Conservation (phyloP, 495 filamentous ascomycete species). For the Neurospora sp. region DNA sequence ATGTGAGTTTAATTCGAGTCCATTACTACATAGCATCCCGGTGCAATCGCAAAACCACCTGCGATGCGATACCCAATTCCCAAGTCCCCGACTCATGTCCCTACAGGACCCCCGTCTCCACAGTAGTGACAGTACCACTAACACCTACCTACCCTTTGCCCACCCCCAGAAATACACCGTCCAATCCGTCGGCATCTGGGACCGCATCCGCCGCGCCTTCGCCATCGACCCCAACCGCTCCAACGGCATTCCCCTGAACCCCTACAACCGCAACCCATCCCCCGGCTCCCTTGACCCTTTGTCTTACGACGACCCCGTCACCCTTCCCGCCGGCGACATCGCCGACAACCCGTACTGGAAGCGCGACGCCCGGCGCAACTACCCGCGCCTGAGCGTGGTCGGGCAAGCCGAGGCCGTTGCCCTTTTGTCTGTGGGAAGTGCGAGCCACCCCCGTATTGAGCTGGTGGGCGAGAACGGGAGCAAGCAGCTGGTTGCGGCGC, state of each 20-base stretch:
- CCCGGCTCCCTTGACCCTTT: slow-evolving; percentile 71
- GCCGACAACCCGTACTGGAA: slow-evolving; percentile 99
- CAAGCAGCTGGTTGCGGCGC: slow-evolving; percentile 71
- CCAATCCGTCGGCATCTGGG: slow-evolving; percentile 84
- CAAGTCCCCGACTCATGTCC: background rate
- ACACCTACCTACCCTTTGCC: no score
- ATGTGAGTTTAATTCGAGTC: slow-evolving; percentile 22
- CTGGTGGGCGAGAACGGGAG: slow-evolving; percentile 74
- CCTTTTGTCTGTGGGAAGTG: slow-evolving; percentile 54
- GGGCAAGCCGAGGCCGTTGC: slow-evolving; percentile 77
- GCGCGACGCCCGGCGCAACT: slow-evolving; percentile 76
- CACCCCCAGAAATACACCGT: slow-evolving; percentile 84
- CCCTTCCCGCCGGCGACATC: slow-evolving; percentile 82
- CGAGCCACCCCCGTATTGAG: slow-evolving; percentile 68
- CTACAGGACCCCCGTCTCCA: background rate
- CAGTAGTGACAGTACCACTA: no score
- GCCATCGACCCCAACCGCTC: slow-evolving; percentile 85
- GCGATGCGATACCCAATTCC: no score
- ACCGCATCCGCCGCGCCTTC: slow-evolving; percentile 63
- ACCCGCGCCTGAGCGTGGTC: slow-evolving; percentile 73
- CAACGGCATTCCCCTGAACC: slow-evolving; percentile 83
- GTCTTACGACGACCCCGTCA: slow-evolving; percentile 81
- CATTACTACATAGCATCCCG: no score
- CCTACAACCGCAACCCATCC: slow-evolving; percentile 80
- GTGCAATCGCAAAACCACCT: no score